Evolutionary conservation across 2,329 filamentous ascomycete genomes (phyloP).

Genomic region (Ophiostoma sp.): DNA sequence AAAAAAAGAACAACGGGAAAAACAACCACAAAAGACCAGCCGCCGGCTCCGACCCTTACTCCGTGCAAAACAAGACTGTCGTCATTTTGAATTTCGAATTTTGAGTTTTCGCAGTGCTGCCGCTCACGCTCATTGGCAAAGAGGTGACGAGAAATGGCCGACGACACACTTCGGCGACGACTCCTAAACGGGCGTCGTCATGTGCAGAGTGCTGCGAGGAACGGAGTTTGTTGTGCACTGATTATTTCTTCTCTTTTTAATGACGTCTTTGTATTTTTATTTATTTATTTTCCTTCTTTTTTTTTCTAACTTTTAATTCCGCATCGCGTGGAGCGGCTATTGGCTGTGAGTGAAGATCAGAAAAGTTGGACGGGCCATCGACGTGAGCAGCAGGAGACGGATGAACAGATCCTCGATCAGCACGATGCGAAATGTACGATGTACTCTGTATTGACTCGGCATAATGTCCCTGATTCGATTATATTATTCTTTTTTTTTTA

Average conservation of each 20-base stretch:
- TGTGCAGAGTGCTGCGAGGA: conserved; percentile 1
- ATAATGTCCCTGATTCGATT: background rate
- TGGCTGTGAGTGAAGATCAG: background rate
- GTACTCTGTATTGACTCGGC: no score
- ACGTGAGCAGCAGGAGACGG: background rate
- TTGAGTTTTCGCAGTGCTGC: background rate
- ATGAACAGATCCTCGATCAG: background rate
- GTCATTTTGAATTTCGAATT: background rate
- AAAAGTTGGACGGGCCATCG: background rate
- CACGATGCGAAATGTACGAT: background rate
- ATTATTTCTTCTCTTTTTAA: background rate
- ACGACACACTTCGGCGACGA: conserved; percentile 8
- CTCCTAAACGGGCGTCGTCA: conserved; percentile 11
- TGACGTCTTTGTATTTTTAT: background rate
- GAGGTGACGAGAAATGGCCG: background rate
- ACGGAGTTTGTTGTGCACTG: background rate
- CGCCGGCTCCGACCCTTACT: background rate
- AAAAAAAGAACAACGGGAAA: background rate
- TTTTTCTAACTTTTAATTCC: background rate
- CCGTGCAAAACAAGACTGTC: background rate
- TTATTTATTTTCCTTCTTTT: background rate
- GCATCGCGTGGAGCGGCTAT: background rate
- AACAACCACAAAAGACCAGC: background rate
- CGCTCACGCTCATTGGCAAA: background rate
- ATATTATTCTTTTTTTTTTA: background rate